These are phyloP conservation scores for Trichoderma brevicompactum DNA, from an alignment of 2,329 filamentous ascomycete genomes.

Conservation along the genomic window DNA sequence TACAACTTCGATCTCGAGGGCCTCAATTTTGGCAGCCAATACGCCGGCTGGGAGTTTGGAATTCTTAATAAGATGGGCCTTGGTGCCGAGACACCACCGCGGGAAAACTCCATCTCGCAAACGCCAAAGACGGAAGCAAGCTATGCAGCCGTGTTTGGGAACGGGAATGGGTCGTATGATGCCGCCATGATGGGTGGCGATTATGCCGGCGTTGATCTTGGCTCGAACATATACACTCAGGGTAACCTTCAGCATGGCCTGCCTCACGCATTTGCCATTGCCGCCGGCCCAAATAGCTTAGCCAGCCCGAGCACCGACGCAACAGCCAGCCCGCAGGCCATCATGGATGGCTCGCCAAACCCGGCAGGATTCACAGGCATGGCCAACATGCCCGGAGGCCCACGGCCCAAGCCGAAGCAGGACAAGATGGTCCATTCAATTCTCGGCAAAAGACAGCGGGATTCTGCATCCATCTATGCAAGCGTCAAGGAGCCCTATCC, in stretches of 20 bases:
- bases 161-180: conserved; percentile 55
- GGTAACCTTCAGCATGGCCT: conserved; percentile 65
- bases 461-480: conserved; percentile 86
- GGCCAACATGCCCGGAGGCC: conserved; percentile 40
- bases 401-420: conserved; percentile 47
- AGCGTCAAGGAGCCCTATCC: conserved; percentile 89
- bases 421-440: conserved; percentile 53
- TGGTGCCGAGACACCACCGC: conserved; percentile 74
- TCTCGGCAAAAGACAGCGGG: conserved; percentile 64
- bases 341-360: conserved; percentile 59
- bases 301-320: conserved; percentile 68
- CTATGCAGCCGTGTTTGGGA: conserved; percentile 55
- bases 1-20: conserved; percentile 97
- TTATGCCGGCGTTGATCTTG: conserved; percentile 57
- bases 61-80: conserved; percentile 93
- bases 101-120: conserved; percentile 60
- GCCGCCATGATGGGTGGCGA: conserved; percentile 54
- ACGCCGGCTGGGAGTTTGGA: conserved; percentile 92
- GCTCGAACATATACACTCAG: conserved; percentile 56
- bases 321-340: conserved; percentile 63
- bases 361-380: conserved; percentile 38
- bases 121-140: conserved; percentile 46
- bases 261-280: conserved; percentile 68
- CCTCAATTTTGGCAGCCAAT: conserved; percentile 88
- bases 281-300: conserved; percentile 64